phyloP scores from a whole-genome alignment of 116 monocot genomes.

The Trichopus zeylanicus region DNA sequence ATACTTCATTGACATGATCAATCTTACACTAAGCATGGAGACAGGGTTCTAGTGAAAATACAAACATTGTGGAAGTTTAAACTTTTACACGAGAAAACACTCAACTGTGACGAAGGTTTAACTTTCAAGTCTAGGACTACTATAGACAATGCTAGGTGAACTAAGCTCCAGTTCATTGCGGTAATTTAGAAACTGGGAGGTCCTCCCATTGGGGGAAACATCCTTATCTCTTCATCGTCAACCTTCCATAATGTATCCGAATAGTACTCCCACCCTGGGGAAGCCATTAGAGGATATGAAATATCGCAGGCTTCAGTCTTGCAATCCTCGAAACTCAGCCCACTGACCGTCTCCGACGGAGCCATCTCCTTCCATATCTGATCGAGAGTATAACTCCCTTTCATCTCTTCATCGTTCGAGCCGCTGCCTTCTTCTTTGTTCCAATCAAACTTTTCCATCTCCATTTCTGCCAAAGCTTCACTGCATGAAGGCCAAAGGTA shows the following conservation, averaged over 20 bases:
- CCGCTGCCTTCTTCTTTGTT: slow-evolving; percentile 5
- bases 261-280: slow-evolving; percentile 25
- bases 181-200: not conserved
- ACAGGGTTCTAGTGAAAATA: too few species aligned
- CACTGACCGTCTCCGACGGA: slow-evolving; percentile 1
- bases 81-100: too few species aligned
- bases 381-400: slow-evolving; percentile 42
- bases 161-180: not conserved
- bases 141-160: too few species aligned
- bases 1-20: too few species aligned
- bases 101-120: not conserved
- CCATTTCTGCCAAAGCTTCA: slow-evolving; percentile 1
- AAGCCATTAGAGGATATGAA: slow-evolving; percentile 7
- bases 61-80: too few species aligned
- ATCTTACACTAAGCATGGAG: too few species aligned
- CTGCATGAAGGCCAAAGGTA: not conserved
- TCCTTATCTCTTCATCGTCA: slow-evolving; percentile 16
- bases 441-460: not conserved
- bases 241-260: slow-evolving; percentile 29
- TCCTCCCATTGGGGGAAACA: slow-evolving; percentile 3
- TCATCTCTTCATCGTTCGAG: slow-evolving; percentile 2
- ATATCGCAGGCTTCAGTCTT: slow-evolving; percentile 14
- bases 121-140: not conserved
- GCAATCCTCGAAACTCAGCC: slow-evolving; percentile 15
- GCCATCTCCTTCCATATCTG: slow-evolving; percentile 43